Evolutionary conservation across 1,139 yeast genomes (phyloP).

Genomic region (Sugiyamaella xylanicola): DNA sequence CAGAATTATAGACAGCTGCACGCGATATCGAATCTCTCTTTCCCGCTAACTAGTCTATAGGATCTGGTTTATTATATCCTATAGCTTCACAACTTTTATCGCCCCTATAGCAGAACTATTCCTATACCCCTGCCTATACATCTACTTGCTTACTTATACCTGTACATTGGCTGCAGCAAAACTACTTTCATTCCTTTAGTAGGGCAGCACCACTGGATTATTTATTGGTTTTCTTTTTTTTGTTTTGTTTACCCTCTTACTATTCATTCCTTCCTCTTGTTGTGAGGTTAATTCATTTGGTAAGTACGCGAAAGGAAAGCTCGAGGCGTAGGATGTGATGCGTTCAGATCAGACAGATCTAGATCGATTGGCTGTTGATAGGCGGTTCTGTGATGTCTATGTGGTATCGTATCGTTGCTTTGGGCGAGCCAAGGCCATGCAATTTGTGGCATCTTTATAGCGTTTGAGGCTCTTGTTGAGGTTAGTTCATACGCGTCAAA

Average conservation of each 20-base stretch:
- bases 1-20: neutral
- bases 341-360: neutral
- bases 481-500: no score
- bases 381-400: no score
- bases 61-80: neutral
- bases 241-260: neutral
- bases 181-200: slow-evolving; percentile 5
- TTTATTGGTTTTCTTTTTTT: neutral
- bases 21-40: no score
- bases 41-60: no score
- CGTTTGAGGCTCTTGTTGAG: no score
- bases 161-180: slow-evolving; percentile 2
- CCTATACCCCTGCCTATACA: neutral
- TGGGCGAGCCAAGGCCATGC: no score
- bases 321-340: no score
- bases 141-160: neutral
- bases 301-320: neutral
- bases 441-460: no score
- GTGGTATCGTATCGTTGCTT: no score
- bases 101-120: neutral
- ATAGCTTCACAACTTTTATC: neutral
- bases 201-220: neutral
- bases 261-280: neutral
- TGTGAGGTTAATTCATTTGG: neutral
- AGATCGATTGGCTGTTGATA: neutral